Base-by-base conservation (phyloP, 768 basidiomycete genomes). In the Amanita muscaria region DNA sequence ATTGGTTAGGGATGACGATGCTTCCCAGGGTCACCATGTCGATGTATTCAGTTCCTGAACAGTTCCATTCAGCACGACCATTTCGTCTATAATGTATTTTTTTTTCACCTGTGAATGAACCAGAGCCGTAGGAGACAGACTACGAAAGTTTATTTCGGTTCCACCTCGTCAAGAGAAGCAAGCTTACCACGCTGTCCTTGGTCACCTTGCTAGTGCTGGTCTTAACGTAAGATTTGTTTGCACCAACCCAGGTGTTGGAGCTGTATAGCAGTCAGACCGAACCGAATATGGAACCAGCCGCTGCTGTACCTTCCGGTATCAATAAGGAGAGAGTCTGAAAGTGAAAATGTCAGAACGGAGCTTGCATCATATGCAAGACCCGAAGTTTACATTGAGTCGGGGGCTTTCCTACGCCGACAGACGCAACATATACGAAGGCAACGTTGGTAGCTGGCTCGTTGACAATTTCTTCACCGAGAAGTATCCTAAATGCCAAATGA, bases 211-310 rank as follows among this genome's bases (percentile, higher is more conserved):
- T 78, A 19, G 79, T 74, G 46, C 63, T 64, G 6, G 81, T 81
- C 49, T 50, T 46, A 16, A 54, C 55, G 53, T 78, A 84, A 1
- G 59, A 8, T 14, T 52, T 61, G 9, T 22, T 50, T 23, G 80
- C 78, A 19, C 81, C 80, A 32, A 84, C 65, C 80, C 81, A 84
- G 18, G 80, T 83, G 63, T 82, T 83, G 14, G 81, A 80, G 59
- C 78, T 80, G 27, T 59, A 58, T 9, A 54, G 54, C 55, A 14
- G 55, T 53, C 15, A 47, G 25, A 18, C 14, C 47, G 11, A 14
- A 15, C 23, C 11, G 23, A 18, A 19, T 9, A 33, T 15, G 8
- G 22, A n/a, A n/a, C 4, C 6, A 6, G 31, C 12, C 11, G 22
- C 7, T 2, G 7, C 1, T 15, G 41, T 19, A 63, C 64, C 76